Base-by-base conservation (phyloP, 345 rosid species). In the Gynandropsis gynandra region DNA sequence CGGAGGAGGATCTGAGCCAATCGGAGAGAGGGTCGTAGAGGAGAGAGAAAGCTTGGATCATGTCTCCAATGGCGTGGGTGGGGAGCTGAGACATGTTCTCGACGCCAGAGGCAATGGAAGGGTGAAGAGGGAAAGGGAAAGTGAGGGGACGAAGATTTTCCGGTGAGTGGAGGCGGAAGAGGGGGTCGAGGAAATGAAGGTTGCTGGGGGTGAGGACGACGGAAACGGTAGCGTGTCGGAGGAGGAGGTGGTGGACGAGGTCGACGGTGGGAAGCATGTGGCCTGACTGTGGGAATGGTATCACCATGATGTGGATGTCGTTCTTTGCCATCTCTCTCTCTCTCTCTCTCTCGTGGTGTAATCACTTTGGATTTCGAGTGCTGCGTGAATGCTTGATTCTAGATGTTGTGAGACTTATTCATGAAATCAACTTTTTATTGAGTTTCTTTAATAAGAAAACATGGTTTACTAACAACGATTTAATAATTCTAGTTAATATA, bases 1-100 rank as follows among this genome's bases (percentile, higher is more conserved):
- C 68, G 11, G 59, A 36, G 16, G 66, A 74, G 37, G 68, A 46
- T 1, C 46, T 32, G 63, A 72, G 67, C 83, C 76, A 72, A 1
- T 47, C 9, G 9, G 70, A 42, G 13, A 76, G 34, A 33, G 74
- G 74, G 16, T 66, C 12, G 21, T 61, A 48, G 32, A 69, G 72
- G 4, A 37, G 46, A 7, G 44, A 52, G 1, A 74, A 19, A 16
- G 66, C 37, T 8, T 17, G 39, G 3, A 74, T 57, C 48, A 66
- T 29, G 44, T 54, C n/a, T 4, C 9, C 1, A 9, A 36, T 5
- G 15, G 20, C 14, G 8, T 15, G 7, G 0, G n/a, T 14, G 1
- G 64, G 61, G 4, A 68, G 12, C 42, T 69, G 57, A 14, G 54
- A 24, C 47, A 14, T 0, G 45, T 69, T 69, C 5, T 69, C 69